These are phyloP conservation scores for Talaromyces sp. DNA, from an alignment of 2,329 filamentous ascomycete genomes.

Conservation along the genomic window DNA sequence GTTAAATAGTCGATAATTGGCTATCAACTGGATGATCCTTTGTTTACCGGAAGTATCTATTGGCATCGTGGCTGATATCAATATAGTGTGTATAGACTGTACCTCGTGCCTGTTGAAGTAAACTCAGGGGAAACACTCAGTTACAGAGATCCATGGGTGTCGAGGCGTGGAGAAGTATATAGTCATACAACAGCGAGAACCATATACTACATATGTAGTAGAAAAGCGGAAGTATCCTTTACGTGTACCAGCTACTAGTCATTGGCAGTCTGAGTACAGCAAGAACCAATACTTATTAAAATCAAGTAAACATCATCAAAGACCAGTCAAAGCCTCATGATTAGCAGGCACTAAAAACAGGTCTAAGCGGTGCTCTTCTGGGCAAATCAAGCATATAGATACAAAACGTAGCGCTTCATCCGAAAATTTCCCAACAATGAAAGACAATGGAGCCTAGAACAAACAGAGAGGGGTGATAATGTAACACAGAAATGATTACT, in stretches of 20 bases:
- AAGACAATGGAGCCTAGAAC: constrained; percentile 1
- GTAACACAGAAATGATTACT: not conserved
- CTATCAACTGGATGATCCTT: not conserved
- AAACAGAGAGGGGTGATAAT: not conserved
- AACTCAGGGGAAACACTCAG: not conserved
- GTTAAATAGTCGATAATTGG: not conserved
- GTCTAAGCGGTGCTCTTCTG: not conserved
- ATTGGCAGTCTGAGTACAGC: not conserved
- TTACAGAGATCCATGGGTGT: not conserved
- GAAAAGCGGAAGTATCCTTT: no score
- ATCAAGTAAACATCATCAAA: not conserved
- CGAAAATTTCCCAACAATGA: not conserved
- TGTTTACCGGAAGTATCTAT: not conserved
- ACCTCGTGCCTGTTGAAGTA: not conserved
- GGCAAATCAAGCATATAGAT: not conserved
- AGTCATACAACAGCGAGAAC: not conserved
- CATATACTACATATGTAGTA: no score
- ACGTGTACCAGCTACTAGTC: no score
- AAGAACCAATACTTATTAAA: not conserved
- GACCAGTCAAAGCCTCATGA: not conserved
- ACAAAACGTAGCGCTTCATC: not conserved
- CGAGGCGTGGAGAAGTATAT: not conserved
- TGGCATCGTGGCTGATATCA: no score
- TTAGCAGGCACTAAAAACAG: not conserved
- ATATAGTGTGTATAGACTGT: not conserved